phyloP scores from a whole-genome alignment of 2,329 filamentous ascomycete species.

The Colletotrichum liriopes region DNA sequence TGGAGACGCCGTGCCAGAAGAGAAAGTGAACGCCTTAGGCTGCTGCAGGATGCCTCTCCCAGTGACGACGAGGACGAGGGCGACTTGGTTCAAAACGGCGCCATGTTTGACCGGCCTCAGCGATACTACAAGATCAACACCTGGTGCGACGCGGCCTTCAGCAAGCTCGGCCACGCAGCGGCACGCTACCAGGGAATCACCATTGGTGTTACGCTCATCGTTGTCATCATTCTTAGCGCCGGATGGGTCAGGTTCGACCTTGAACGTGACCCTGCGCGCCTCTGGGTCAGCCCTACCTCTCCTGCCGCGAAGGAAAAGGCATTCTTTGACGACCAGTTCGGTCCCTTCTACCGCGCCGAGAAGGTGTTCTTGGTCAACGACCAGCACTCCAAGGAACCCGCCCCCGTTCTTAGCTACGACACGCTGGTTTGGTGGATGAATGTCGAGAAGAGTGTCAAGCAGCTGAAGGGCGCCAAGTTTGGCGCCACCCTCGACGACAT shows the following conservation, averaged over 20 bases:
- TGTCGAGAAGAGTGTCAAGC: constrained; percentile 83
- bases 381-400: constrained; percentile 72
- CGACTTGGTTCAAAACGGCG: constrained; percentile 82
- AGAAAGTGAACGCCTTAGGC: constrained; percentile 85
- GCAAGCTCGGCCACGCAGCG: constrained; percentile 83
- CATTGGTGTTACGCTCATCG: constrained; percentile 80
- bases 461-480: constrained; percentile 78
- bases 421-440: constrained; percentile 95
- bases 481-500: constrained; percentile 84
- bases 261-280: constrained; percentile 88
- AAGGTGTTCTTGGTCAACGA: constrained; percentile 97
- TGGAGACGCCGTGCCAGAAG: constrained; percentile 82
- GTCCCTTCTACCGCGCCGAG: constrained; percentile 94
- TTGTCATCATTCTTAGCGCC: constrained; percentile 85
- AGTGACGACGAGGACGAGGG: constrained; percentile 97
- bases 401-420: constrained; percentile 89
- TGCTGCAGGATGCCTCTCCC: constrained; percentile 86
- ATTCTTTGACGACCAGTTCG: constrained; percentile 95
- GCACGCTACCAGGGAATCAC: constrained; percentile 89
- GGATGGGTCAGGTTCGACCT: constrained; percentile 93
- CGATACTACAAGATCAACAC: constrained; percentile 88
- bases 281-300: constrained; percentile 98
- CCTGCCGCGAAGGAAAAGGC: constrained; percentile 91
- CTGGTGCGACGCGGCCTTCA: constrained; percentile 85
- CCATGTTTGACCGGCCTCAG: constrained; percentile 84